Conservation (phyloP, 2,329 filamentous ascomycete species). For the Ophiostoma australiae region DNA sequence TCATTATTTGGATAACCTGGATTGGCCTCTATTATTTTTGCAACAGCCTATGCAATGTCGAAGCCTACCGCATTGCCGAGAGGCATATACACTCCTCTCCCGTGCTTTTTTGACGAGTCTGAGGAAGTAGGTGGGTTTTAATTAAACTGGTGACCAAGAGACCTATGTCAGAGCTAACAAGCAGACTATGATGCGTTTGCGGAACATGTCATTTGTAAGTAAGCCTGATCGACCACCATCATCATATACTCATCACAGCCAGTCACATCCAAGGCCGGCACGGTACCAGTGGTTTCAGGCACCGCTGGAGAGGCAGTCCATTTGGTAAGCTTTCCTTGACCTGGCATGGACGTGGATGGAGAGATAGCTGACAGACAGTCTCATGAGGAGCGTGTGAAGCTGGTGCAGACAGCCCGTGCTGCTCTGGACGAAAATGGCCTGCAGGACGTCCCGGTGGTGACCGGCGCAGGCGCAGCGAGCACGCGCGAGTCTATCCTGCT, state of each 20-base stretch:
- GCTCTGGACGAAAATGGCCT: conserved; percentile 28
- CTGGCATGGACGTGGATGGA: background rate
- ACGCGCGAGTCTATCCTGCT: conserved; percentile 36
- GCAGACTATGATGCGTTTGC: background rate
- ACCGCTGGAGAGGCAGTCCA: conserved; percentile 25
- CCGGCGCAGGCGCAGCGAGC: conserved; percentile 41
- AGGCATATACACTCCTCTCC: conserved; percentile 26
- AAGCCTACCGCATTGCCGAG: background rate
- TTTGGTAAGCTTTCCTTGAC: conserved; percentile 11
- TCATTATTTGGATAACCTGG: too few relatives aligned
- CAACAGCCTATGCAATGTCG: background rate
- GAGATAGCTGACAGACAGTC: background rate
- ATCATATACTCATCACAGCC: background rate
- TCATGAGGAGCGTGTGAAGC: conserved; percentile 20
- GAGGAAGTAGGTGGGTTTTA: conserved; percentile 21
- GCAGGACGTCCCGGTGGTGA: conserved; percentile 40
- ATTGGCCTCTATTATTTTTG: too few relatives aligned
- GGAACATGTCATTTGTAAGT: background rate
- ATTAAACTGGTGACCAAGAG: background rate
- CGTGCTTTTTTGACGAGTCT: conserved; percentile 22
- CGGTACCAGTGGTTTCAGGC: conserved; percentile 22
- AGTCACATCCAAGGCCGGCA: conserved; percentile 22
- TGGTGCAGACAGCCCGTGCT: conserved; percentile 17
- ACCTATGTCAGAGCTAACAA: background rate
- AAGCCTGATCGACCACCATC: background rate